These are phyloP conservation scores for Kodamaea jinghongensis DNA, from an alignment of 805 yeast species.

Conservation along the genomic window DNA sequence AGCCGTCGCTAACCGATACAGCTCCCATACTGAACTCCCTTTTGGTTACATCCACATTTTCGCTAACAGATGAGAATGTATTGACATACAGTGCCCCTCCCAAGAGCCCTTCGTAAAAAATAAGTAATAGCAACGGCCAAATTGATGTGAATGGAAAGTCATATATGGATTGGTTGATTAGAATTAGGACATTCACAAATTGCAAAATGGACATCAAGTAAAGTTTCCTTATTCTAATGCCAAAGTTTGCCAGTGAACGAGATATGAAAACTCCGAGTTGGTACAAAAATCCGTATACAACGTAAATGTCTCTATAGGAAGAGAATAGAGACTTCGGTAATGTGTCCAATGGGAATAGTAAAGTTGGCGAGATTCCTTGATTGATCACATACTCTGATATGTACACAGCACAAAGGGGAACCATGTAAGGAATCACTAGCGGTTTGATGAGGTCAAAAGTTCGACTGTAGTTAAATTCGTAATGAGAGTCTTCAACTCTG, in stretches of 20 bases:
- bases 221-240: slow-evolving; percentile 54
- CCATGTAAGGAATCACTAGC: slow-evolving; percentile 65
- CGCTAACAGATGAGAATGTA: slow-evolving; percentile 77
- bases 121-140: slow-evolving; percentile 57
- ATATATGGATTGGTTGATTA: slow-evolving; percentile 63
- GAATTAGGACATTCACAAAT: slow-evolving; percentile 54
- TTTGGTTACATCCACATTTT: slow-evolving; percentile 41
- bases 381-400: slow-evolving; percentile 84
- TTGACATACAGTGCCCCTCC: slow-evolving; percentile 93
- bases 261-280: slow-evolving; percentile 93
- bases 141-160: slow-evolving; percentile 56
- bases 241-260: slow-evolving; percentile 72
- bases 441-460: slow-evolving; percentile 35
- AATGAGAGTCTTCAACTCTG: no score
- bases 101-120: slow-evolving; percentile 83
- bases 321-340: slow-evolving; percentile 59
- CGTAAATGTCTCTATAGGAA: slow-evolving; percentile 81
- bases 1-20: slow-evolving; percentile 78
- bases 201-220: slow-evolving; percentile 69
- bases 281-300: slow-evolving; percentile 83
- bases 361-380: slow-evolving; percentile 88
- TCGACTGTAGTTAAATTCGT: no score
- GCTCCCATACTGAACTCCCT: slow-evolving; percentile 72
- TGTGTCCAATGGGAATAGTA: slow-evolving; percentile 68
- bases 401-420: slow-evolving; percentile 82